phyloP scores from a whole-genome alignment of 345 rosid genomes.

The Erucastrum elatum region DNA sequence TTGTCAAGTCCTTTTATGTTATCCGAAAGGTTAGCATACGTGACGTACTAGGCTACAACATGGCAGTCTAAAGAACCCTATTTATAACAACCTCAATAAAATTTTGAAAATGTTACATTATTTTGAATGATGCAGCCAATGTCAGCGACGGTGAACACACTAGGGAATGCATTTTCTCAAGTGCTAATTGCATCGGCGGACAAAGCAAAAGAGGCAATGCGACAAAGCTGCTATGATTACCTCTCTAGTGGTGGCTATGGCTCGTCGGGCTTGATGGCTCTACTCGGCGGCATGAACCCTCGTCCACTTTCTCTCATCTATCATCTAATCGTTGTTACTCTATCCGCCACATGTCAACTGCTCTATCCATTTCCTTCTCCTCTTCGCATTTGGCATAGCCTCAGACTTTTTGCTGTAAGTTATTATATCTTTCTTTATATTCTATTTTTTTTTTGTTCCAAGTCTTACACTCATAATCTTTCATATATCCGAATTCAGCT shows the following conservation, averaged over 20 bases:
- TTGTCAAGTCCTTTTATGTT: constrained; percentile 50
- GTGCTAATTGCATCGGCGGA: constrained; percentile 35
- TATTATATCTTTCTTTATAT: background rate
- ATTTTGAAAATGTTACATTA: background rate
- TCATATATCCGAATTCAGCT: background rate
- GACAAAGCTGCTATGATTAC: constrained; percentile 40
- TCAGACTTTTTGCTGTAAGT: constrained; percentile 36
- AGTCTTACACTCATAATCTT: background rate
- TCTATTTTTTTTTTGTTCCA: no score
- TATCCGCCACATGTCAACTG: constrained; percentile 28
- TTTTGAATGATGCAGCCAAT: constrained; percentile 35
- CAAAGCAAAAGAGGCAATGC: constrained; percentile 43
- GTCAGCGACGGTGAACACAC: constrained; percentile 44
- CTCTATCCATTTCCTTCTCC: constrained; percentile 44
- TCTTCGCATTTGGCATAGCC: constrained; percentile 37
- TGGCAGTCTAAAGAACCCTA: background rate
- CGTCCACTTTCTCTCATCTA: constrained; percentile 34
- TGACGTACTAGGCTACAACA: background rate
- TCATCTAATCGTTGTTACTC: constrained; percentile 35
- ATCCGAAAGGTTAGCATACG: constrained; percentile 47
- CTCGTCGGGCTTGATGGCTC: constrained; percentile 34
- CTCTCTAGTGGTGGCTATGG: constrained; percentile 31
- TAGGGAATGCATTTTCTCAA: constrained; percentile 41
- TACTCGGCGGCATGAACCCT: constrained; percentile 44
- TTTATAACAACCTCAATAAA: background rate